Base-by-base conservation (phyloP, 192 early-diverging fungal genomes). In the Umbelopsis isabellina region DNA sequence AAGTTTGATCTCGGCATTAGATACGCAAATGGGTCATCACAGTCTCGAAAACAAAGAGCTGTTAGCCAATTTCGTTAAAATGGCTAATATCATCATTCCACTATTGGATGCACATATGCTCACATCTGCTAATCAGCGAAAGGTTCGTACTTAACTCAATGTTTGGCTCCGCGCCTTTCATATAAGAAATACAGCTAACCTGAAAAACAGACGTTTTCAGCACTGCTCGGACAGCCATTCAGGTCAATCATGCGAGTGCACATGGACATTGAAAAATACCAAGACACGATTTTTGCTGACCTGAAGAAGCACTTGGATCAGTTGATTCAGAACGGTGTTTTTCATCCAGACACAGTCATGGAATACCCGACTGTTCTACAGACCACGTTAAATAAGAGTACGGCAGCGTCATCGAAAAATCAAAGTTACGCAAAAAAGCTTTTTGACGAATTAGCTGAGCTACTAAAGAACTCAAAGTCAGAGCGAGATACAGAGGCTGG, bases 311-410 rank as follows among this genome's bases (percentile, higher is more conserved):
- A 6, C 55, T 18, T 61, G 25, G 30, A 61, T 35, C 55, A 35
- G 4, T 30, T 61, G 13, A 5, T 61, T 35, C 55, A 61, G 18
- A 61, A 61, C 18, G 55, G 27, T 0, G 33, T 77, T 15, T 77
- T 72, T 51, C 76, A 77, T 45, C 11, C 58, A 51, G 76, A 77
- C 33, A 73, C 67, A 10, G 52, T 77, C 47, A 49, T 72, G 3
- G 76, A 77, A 49, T 77, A 73, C 45, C 69, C 49, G 2, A 70
- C 76, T 8, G 50, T 77, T 2, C 48, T 77, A 30, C 55, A 61
- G 55, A 61, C 55, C 16, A 61, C 12, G 4, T 13, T 35, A 12
- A 61, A 1, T 30, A 68, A 66, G n/a, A 68, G 70, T 7, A 23
- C 66, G 4, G 30, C 20, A 47, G 30, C 6, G 0, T n/a, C 46